A percentile compares a stretch with the other conserved stretches of the same genome.
Evolutionary conservation across 768 basidiomycete species (phyloP).

Genomic region (Termitomyces sp.): DNA sequence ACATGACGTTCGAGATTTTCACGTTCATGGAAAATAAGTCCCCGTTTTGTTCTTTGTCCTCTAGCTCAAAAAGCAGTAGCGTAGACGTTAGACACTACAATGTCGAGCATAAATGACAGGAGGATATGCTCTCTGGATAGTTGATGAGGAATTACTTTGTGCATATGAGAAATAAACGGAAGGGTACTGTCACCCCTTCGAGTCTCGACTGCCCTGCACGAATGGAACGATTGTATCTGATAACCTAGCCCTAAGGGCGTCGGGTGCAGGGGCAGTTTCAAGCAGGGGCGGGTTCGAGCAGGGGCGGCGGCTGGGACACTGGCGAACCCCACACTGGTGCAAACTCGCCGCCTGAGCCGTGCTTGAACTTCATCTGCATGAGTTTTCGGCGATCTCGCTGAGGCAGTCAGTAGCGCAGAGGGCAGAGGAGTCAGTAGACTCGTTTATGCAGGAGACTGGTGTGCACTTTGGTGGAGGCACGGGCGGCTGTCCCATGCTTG

Average conservation of each 20-base stretch:
- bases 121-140: no score
- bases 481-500: constrained; percentile 14
- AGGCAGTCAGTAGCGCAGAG: neutral
- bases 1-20: no score
- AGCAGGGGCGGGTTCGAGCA: constrained; percentile 23
- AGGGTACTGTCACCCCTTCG: no score
- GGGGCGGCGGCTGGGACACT: constrained; percentile 23
- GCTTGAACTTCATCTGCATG: constrained; percentile 79
- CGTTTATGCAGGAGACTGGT: neutral
- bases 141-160: no score
- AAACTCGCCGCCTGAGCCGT: constrained; percentile 75
- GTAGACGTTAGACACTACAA: no score
- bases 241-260: constrained; percentile 14
- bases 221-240: no score
- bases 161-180: no score
- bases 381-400: constrained; percentile 78
- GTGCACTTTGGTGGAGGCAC: constrained; percentile 6
- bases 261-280: constrained; percentile 20
- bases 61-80: no score
- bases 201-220: no score
- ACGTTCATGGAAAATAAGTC: no score
- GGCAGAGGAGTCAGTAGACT: constrained; percentile 13
- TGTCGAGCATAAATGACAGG: no score
- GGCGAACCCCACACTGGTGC: constrained; percentile 67
- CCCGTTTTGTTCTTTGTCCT: no score